Evolutionary conservation across 2,329 filamentous ascomycete species (phyloP), one percentile per base, ranked within the genome.

Genomic region (Anthostomella pinea): DNA sequence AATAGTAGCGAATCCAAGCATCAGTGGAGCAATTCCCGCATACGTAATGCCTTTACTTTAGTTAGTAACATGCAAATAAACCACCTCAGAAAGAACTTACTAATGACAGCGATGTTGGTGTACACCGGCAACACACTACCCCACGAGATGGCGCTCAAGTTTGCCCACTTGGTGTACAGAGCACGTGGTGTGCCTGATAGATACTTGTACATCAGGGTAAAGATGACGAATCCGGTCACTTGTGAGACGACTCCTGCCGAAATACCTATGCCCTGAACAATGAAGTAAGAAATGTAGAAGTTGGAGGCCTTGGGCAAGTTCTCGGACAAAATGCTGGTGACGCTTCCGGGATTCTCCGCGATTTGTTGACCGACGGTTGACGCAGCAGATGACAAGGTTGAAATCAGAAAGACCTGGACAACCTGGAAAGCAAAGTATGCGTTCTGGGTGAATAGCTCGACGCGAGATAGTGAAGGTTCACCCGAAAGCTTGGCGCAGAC

Each of bases 261-360:
- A 43, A 91, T 81, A 2, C 83, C 83, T 39, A 97, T 64, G 21
- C 91, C 94, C 63, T 97, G 93, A 3, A 98, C 78, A 20, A 97
- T 79, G 49, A 98, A 94, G 66, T 97, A 98, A 0, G 85, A 87
- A 14, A 97, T 83, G 63, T 96, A 98, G 58, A 97, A 94, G 65
- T 95, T 97, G 43, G 89, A 90, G 0, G 88, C 82, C 38, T 78
- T 82, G 13, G 93, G 93, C 5, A 98, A 71, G 40, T 86, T 84
- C 11, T 71, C 56, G 1, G 89, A 83, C 4, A 95, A 72, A 24
- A 94, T 64, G 1, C 59, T 65, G 0, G 87, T 79, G 6, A 80
- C 76, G 0, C 65, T 65, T 3, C 67, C 59, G 0, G 89, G 88
- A 4, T 87, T 52, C 0, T 79, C 24, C 10, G 81, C 68, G 30